phyloP scores from a whole-genome alignment of 192 early-diverging fungal species.

The Phlyctochytrium planicorne region DNA sequence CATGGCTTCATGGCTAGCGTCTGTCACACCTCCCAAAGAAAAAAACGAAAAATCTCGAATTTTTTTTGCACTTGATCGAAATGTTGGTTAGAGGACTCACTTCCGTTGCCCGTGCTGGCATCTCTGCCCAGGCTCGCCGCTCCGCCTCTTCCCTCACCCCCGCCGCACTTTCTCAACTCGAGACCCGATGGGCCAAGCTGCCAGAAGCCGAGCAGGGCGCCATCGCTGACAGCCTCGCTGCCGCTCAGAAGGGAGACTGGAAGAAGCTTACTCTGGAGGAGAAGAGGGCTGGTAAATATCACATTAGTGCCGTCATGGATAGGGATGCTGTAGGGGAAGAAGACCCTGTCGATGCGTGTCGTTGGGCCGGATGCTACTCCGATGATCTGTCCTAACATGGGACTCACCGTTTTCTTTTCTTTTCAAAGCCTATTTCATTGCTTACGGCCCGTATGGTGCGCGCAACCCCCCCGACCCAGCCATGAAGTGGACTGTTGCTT shows the following conservation, averaged over 20 bases:
- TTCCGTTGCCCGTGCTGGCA: no score
- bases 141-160: slow-evolving; percentile 3
- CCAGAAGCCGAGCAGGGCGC: slow-evolving; percentile 79
- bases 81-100: no score
- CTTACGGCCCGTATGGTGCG: slow-evolving; percentile 91
- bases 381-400: not conserved
- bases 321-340: not conserved
- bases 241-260: slow-evolving; percentile 95
- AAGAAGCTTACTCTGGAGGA: slow-evolving; percentile 86
- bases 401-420: not conserved
- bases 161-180: slow-evolving; percentile 27
- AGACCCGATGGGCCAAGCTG: slow-evolving; percentile 64
- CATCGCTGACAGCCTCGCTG: slow-evolving; percentile 74
- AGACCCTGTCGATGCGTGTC: not conserved
- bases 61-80: no score
- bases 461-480: slow-evolving; percentile 75
- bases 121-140: no score
- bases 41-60: no score
- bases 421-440: slow-evolving; percentile 81
- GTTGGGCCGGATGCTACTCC: not conserved
- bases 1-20: no score
- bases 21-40: no score
- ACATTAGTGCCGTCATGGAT: slow-evolving; percentile 4
- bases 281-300: slow-evolving; percentile 82
- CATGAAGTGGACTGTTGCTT: slow-evolving; percentile 60